Evolutionary conservation across 108 stramenopile species (phyloP).

Genomic region (Pseudonitzschia delicatissima): DNA sequence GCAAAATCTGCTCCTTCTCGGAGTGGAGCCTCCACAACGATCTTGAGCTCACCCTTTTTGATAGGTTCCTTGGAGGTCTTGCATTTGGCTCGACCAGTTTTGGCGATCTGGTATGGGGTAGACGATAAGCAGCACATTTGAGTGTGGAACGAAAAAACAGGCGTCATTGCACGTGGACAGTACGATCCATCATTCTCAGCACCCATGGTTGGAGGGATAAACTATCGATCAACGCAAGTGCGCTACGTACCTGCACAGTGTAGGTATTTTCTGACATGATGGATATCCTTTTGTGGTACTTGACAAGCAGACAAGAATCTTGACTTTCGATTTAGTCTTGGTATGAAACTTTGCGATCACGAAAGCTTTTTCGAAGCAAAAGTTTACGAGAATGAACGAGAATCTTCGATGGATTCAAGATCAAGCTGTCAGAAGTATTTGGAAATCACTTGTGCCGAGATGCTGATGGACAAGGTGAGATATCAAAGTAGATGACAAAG

Average conservation of each 20-base stretch:
- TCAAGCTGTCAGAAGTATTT: too few species aligned
- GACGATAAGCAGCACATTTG: not conserved
- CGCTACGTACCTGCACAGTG: conserved; percentile 15
- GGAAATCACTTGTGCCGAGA: too few species aligned
- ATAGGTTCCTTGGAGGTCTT: conserved; percentile 77
- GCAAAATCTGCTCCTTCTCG: conserved; percentile 10
- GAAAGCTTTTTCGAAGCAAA: too few species aligned
- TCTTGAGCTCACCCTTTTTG: conserved; percentile 53
- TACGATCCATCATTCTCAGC: not conserved
- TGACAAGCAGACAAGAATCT: too few species aligned
- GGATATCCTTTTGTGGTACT: too few species aligned
- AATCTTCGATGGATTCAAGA: too few species aligned
- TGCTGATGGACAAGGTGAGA: too few species aligned
- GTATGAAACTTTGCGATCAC: too few species aligned
- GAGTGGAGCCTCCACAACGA: conserved; percentile 23
- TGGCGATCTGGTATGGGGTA: conserved; percentile 41
- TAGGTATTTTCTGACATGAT: conserved; percentile 20
- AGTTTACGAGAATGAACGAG: too few species aligned
- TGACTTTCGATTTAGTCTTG: too few species aligned
- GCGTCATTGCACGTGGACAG: not conserved
- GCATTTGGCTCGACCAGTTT: conserved; percentile 61
- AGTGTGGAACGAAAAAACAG: not conserved
- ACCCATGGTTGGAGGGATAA: not conserved
- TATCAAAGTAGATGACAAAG: too few species aligned
- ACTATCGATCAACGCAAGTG: not conserved